Evolutionary conservation across 1,139 yeast genomes (phyloP).

Genomic region (Arxiozyma slooffiae): DNA sequence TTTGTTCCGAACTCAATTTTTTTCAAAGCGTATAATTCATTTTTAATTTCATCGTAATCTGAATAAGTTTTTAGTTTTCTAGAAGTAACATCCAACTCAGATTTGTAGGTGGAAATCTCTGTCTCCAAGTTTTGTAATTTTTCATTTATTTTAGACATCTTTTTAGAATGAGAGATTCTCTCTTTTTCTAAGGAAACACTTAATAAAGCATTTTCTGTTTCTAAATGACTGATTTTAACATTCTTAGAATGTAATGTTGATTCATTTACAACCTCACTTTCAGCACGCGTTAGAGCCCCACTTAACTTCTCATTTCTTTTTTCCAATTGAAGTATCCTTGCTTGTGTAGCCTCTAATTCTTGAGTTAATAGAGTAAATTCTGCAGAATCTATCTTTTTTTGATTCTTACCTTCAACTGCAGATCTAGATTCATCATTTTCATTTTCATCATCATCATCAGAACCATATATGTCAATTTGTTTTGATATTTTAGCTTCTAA

Average conservation of each 20-base stretch:
- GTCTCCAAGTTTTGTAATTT: conserved; percentile 35
- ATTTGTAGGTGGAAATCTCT: conserved; percentile 40
- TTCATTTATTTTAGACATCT: conserved; percentile 30
- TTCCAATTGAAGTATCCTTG: conserved; percentile 62
- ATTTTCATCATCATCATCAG: conserved; percentile 11
- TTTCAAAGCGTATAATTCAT: conserved; percentile 61
- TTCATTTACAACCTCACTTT: conserved; percentile 29
- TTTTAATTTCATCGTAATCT: conserved; percentile 71
- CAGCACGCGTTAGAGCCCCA: conserved; percentile 45
- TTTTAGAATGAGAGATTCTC: conserved; percentile 28
- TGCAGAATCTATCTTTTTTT: conserved; percentile 7
- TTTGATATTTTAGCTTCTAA: conserved; percentile 47
- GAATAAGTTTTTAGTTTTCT: conserved; percentile 37
- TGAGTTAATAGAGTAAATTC: conserved; percentile 54
- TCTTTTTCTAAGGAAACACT: conserved; percentile 54
- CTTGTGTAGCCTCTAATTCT: conserved; percentile 66
- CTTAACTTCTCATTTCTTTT: conserved; percentile 68
- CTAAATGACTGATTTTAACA: conserved; percentile 45
- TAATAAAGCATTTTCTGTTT: conserved; percentile 55
- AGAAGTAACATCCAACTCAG: conserved; percentile 45
- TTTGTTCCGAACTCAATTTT: conserved; percentile 58
- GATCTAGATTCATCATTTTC: conserved; percentile 5
- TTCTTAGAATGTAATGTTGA: conserved; percentile 30
- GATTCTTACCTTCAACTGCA: background rate
- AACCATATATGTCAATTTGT: conserved; percentile 35